These are phyloP conservation scores for Endotrypanum monterogeii DNA, from an alignment of 208 protist genomes.

Conservation along the genomic window DNA sequence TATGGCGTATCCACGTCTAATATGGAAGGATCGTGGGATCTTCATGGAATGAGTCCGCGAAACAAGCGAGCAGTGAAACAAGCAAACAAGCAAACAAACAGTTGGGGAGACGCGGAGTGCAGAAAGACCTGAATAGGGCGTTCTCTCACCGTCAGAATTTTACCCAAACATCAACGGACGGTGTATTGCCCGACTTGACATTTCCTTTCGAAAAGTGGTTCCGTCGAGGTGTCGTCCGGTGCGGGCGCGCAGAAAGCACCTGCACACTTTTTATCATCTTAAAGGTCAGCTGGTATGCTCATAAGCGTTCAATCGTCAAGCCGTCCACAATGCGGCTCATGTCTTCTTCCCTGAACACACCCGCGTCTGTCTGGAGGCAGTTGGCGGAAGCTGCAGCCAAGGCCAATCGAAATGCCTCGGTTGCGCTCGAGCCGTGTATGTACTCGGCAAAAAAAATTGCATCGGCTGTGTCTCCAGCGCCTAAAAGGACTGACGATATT, in stretches of 20 bases:
- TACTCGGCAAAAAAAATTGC: conserved; percentile 38
- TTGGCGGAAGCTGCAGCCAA: conserved; percentile 42
- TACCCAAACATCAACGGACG: no score
- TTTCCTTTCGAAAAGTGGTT: no score
- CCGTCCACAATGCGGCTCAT: conserved; percentile 79
- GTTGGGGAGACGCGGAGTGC: no score
- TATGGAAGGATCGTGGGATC: not conserved
- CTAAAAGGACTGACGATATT: conserved; percentile 37
- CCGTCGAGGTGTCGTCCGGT: no score
- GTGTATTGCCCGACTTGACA: no score
- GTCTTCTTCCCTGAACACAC: conserved; percentile 14
- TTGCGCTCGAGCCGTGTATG: conserved; percentile 11
- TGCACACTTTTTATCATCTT: not conserved
- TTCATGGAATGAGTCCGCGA: not conserved
- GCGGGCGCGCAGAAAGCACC: not conserved
- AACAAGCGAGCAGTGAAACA: not conserved
- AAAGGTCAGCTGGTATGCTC: not conserved
- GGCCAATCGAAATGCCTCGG: conserved; percentile 33
- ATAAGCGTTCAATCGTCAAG: conserved; percentile 21
- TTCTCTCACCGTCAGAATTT: not conserved
- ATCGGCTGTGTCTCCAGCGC: conserved; percentile 39
- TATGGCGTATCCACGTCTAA: not conserved
- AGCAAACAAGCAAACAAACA: no score
- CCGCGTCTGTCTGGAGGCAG: conserved; percentile 40
- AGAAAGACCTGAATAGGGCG: no score